A percentile compares a stretch with the other conserved stretches of the same genome.
Evolutionary conservation across 2,329 filamentous ascomycete genomes (phyloP).

Genomic region (Furcasterigmium sp.): DNA sequence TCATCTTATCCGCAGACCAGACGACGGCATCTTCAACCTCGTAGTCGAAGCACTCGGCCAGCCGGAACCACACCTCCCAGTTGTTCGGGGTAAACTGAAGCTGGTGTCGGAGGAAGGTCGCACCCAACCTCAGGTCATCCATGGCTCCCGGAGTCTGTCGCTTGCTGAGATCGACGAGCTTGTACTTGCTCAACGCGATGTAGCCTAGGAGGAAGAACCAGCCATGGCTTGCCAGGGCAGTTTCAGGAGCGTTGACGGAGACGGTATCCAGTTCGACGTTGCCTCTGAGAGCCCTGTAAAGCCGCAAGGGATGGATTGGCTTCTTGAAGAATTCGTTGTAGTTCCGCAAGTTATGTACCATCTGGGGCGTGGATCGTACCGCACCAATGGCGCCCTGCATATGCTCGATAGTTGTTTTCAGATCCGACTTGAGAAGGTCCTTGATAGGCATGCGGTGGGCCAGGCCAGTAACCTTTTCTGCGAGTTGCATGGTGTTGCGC

Average conservation of each 20-base stretch:
- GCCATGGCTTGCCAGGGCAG: conserved; percentile 69
- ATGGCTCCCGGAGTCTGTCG: conserved; percentile 73
- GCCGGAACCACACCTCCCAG: conserved; percentile 88
- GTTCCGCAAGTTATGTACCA: conserved; percentile 83
- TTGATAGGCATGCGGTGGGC: conserved; percentile 83
- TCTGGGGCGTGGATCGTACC: conserved; percentile 71
- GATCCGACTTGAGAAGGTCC: conserved; percentile 83
- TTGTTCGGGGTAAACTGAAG: conserved; percentile 75
- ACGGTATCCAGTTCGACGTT: conserved; percentile 69
- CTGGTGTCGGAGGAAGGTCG: conserved; percentile 74
- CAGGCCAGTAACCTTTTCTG: conserved; percentile 78
- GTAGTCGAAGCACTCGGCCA: conserved; percentile 82
- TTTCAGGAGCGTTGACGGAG: conserved; percentile 62
- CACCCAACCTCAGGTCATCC: conserved; percentile 77
- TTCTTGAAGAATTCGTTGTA: conserved; percentile 77
- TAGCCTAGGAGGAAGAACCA: conserved; percentile 93
- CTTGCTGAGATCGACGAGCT: conserved; percentile 62
- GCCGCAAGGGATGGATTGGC: conserved; percentile 72
- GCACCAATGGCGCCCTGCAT: conserved; percentile 83
- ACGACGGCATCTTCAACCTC: conserved; percentile 83
- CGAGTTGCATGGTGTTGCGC: conserved; percentile 71
- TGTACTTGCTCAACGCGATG: conserved; percentile 82
- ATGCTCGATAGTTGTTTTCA: conserved; percentile 86
- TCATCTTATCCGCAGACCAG: conserved; percentile 88
- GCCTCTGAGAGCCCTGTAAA: conserved; percentile 79